Evolutionary conservation across 2,329 filamentous ascomycete species (phyloP), one percentile per base, ranked within the genome.

Genomic region (Colletotrichum plurivorum): DNA sequence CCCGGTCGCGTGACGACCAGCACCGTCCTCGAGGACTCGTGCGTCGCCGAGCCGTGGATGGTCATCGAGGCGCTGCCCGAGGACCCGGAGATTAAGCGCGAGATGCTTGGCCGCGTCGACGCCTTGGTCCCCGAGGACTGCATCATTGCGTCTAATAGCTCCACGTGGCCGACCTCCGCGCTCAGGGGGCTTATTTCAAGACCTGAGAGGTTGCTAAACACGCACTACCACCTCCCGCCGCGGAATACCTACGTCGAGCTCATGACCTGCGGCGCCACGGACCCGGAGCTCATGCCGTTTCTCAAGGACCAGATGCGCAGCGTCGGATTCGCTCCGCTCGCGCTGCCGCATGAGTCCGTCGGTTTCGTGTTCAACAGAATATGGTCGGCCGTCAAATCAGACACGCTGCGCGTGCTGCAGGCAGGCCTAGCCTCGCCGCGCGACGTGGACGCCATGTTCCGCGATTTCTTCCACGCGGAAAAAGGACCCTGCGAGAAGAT

Each of bases 311-410:
- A 76, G 61, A 75, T 77, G 73, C 71, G 63, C n/a, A 72, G 72
- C 22, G 74, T 78, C 0, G 77, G 76, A 0, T 70, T 77, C 39
- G 71, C 52, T 31, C 78, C 78, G 1, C 72, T 77, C 10, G 68
- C 75, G 0, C 74, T 73, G 1, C 72, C 72, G 3, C 73, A 75
- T 55, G 78, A 80, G 55, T 78, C 75, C 6, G 74, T 71, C 5
- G 78, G 78, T 3, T 76, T 80, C 51, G 75, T 80, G 45, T 78
- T 79, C 69, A 79, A 80, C 67, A 73, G 78, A 8, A 73, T 80
- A 62, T 80, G 78, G 78, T 78, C 76, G 1, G 78, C 78, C 6
- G 69, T 77, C 69, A 80, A 80, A 74, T 75, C 78, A 5, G 78
- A 80, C 72, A 75, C 73, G n/a, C 63, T 80, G 22, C 73, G 69